Conservation (phyloP, 805 yeast species). For the Tetrapisispora pingtungensis region DNA sequence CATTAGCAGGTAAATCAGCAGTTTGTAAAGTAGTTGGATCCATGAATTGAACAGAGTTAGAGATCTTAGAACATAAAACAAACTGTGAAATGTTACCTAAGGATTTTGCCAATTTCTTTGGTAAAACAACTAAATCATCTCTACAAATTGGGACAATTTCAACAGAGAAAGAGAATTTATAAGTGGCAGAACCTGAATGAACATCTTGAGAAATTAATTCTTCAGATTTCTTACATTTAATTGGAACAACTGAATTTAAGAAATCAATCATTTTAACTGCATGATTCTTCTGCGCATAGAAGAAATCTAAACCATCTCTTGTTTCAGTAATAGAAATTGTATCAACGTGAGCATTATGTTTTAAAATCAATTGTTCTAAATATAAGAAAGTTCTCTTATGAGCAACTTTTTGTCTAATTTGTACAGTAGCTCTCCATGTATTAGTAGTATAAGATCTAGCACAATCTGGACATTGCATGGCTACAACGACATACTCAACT, state of each 20-base stretch:
- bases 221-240: slow-evolving; percentile 72
- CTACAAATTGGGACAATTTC: slow-evolving; percentile 95
- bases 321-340: slow-evolving; percentile 89
- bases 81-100: slow-evolving; percentile 75
- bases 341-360: slow-evolving; percentile 85
- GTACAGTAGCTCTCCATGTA: slow-evolving; percentile 97
- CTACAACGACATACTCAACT: slow-evolving; percentile 85
- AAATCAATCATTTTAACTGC: slow-evolving; percentile 93
- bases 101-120: slow-evolving; percentile 73
- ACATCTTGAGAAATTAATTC: slow-evolving; percentile 88
- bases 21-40: slow-evolving; percentile 75
- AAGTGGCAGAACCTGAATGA: slow-evolving; percentile 78
- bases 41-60: slow-evolving; percentile 75
- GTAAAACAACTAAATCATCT: slow-evolving; percentile 89
- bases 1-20: slow-evolving; percentile 59
- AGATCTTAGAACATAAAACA: slow-evolving; percentile 74
- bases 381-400: slow-evolving; percentile 95
- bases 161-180: slow-evolving; percentile 84
- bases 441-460: slow-evolving; percentile 93
- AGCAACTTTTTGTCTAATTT: slow-evolving; percentile 92
- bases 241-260: slow-evolving; percentile 73
- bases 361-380: slow-evolving; percentile 88
- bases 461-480: slow-evolving; percentile 98
- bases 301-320: slow-evolving; percentile 91
- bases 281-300: slow-evolving; percentile 77